Conservation (phyloP, 495 filamentous ascomycete species). For the Polyplosphaeria fusca region DNA sequence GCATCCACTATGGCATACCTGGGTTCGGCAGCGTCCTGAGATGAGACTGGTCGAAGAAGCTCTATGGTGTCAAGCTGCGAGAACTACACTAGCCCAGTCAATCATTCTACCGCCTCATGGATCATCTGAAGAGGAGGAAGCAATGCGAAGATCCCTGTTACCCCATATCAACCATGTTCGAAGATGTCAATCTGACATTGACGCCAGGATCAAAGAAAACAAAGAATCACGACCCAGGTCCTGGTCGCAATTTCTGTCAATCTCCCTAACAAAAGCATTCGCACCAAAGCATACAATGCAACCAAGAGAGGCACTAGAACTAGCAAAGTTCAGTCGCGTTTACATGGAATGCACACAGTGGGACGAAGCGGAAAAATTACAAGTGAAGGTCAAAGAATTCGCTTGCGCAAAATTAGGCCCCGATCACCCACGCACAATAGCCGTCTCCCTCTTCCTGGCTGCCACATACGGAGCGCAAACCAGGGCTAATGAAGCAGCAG, state of each 20-base stretch:
- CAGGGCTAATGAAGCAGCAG: not conserved
- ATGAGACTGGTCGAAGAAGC: not conserved
- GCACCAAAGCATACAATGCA: too few species aligned
- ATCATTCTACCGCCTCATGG: not conserved
- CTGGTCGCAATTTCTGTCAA: not conserved
- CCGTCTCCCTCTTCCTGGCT: not conserved
- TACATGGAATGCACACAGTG: not conserved
- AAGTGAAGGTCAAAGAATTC: not conserved
- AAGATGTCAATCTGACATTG: not conserved
- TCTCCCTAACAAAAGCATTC: too few species aligned
- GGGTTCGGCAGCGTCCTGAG: not conserved
- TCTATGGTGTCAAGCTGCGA: not conserved
- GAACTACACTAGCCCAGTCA: not conserved
- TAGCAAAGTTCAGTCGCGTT: not conserved
- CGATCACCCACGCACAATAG: not conserved
- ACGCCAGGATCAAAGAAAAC: not conserved
- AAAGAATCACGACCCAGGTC: not conserved
- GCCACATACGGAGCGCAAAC: not conserved
- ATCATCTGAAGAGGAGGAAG: not conserved
- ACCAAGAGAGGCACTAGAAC: too few species aligned
- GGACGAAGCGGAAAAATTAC: not conserved
- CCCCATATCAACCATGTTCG: not conserved
- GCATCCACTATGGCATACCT: not conserved
- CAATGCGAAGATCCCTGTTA: not conserved
- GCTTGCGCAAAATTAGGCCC: not conserved